Conservation (phyloP, 2,329 filamentous ascomycete genomes). For the Arthrobotrys iridis region DNA sequence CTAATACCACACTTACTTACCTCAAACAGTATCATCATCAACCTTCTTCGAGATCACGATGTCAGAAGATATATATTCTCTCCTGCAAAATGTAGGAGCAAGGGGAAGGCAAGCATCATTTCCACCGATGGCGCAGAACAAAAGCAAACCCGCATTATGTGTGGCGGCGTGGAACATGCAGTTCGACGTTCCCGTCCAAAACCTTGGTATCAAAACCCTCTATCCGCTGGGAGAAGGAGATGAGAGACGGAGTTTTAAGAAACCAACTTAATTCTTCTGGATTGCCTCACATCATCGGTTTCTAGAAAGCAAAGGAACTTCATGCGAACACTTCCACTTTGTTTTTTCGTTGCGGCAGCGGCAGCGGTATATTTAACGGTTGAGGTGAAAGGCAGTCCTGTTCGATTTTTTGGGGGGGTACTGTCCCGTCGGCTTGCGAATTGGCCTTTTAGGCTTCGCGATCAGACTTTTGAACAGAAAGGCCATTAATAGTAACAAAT, state of each 20-base stretch:
- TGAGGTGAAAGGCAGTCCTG: too few species aligned
- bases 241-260: background rate
- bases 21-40: too few species aligned
- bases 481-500: constrained; percentile 37
- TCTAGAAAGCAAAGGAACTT: background rate
- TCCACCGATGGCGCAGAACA: constrained; percentile 33
- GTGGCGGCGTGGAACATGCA: constrained; percentile 1
- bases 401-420: background rate
- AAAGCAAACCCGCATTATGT: constrained; percentile 2
- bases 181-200: constrained; percentile 4
- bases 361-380: background rate
- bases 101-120: constrained; percentile 31
- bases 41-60: background rate
- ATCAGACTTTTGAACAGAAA: too few species aligned
- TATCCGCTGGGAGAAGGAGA: constrained; percentile 19
- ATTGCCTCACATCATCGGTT: constrained; percentile 14
- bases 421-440: constrained; percentile 1
- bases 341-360: background rate
- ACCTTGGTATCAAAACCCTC: constrained; percentile 14
- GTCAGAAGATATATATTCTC: constrained; percentile 2
- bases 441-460: too few species aligned
- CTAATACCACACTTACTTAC: too few species aligned
- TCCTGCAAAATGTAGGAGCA: constrained; percentile 28
- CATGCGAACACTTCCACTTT: background rate
- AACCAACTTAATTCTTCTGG: background rate